Base-by-base conservation (phyloP, 768 basidiomycete genomes). In the Rhodotorula kratochvilovae region DNA sequence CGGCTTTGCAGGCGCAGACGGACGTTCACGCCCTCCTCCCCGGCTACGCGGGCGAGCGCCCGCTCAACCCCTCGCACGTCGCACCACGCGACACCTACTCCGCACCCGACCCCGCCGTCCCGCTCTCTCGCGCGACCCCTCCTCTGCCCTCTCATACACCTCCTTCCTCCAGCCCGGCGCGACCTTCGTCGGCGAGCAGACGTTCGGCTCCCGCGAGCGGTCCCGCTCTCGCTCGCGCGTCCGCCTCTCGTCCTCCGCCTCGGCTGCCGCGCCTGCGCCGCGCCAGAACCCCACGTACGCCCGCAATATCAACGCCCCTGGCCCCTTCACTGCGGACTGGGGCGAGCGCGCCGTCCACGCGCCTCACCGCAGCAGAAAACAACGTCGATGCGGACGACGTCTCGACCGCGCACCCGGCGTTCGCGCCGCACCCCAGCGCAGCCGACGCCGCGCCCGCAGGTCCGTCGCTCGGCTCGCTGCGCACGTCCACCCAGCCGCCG, bases 111-210 rank as follows among this genome's bases (percentile, higher is more conserved):
- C 56, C 56, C 25, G 36, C 35, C 39, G 16, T 17, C 25, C 46
- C 17, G 17, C 15, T 21, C 39, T 27, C 10, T 27, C 61, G 10
- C 46, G 43, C 27, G 68, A 68, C 35, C 73, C 66, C 0, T 65
- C 73, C 10, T 65, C 66, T 7, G 48, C 73, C 12, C 64, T 59
- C 50, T 70, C 69, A 2, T 69, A 39, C 55, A 48, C 66, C 17
- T 71, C 69, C n/a, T 74, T 71, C 61, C 69, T 74, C 63, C 19
- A 46, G 11, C 72, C 76, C 0, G 76, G 76, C 8, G 23, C 54
- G 16, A 53, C 66, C 54, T 76, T 74, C 33, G 36, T 48, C 35
- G 76, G 76, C 35, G 43, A 66, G 51, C 73, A 74, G 61, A 36
- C 50, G n/a, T 71, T 74, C 50, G 66, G 51, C 51, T 8, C 5